Conservation (phyloP, 1,284 basidiomycete genomes). For the Cutaneotrichosporon dermatis region DNA sequence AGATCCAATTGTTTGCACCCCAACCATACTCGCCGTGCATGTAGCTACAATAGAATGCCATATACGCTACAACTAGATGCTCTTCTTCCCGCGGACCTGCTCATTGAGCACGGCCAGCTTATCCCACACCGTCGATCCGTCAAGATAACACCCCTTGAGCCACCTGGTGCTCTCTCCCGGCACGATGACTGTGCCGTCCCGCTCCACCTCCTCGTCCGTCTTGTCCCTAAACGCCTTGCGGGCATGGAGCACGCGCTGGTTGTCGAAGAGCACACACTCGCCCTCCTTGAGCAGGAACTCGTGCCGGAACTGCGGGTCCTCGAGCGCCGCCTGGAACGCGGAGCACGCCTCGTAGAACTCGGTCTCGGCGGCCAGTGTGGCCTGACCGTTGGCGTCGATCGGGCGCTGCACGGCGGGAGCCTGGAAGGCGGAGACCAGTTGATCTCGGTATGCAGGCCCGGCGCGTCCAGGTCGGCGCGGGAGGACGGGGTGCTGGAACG, state of each 20-base stretch:
- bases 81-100: conserved; percentile 10
- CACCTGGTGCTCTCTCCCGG: conserved; percentile 62
- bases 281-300: conserved; percentile 72
- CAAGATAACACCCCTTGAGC: conserved; percentile 83
- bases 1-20: too few species aligned
- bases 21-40: too few species aligned
- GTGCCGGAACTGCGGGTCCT: conserved; percentile 57
- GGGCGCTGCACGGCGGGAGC: conserved; percentile 47
- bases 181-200: conserved; percentile 32
- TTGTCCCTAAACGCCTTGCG: conserved; percentile 68
- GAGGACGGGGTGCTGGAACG: conserved; percentile 73
- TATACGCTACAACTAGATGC: neutral
- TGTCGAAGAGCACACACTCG: conserved; percentile 88
- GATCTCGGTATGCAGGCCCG: conserved; percentile 53
- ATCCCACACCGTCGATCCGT: conserved; percentile 71
- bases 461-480: conserved; percentile 40
- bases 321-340: conserved; percentile 61
- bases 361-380: conserved; percentile 30
- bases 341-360: conserved; percentile 64
- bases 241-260: conserved; percentile 85
- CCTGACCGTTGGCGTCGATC: conserved; percentile 9
- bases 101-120: conserved; percentile 32
- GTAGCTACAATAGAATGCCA: too few species aligned
- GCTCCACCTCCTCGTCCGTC: conserved; percentile 25
- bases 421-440: conserved; percentile 95